Conservation (phyloP, 148 eudicot genomes). For the Pouteria glomerata region DNA sequence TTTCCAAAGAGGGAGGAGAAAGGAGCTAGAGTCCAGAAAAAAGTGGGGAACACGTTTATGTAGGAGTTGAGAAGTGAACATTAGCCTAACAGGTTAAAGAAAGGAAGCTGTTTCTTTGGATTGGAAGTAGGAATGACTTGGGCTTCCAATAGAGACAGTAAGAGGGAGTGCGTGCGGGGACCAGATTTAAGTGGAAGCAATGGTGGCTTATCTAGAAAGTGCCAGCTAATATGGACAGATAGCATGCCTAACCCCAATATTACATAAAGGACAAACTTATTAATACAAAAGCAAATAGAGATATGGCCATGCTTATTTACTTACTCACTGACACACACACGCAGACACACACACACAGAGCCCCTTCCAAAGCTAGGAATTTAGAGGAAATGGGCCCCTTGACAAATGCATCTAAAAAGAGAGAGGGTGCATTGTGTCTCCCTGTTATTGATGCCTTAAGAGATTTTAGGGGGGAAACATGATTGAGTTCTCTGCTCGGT, state of each 20-base stretch:
- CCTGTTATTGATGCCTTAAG: background rate
- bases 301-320: background rate
- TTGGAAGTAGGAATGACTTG: background rate
- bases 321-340: background rate
- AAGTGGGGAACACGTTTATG: background rate
- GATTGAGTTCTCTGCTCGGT: background rate
- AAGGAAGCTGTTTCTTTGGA: background rate
- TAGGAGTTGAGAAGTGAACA: background rate
- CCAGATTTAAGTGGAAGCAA: background rate
- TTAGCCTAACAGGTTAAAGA: background rate
- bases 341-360: no score
- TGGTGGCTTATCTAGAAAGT: background rate
- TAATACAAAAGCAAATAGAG: background rate
- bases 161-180: background rate
- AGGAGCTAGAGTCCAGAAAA: background rate
- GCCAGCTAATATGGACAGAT: background rate
- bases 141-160: slow-evolving; percentile 2
- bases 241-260: background rate
- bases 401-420: background rate
- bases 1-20: background rate
- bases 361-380: background rate
- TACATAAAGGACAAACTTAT: no score
- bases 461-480: background rate
- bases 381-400: background rate
- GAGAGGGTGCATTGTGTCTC: background rate